These are phyloP conservation scores for Verticillium isaacii DNA, from an alignment of 2,329 filamentous ascomycete genomes.

Conservation along the genomic window DNA sequence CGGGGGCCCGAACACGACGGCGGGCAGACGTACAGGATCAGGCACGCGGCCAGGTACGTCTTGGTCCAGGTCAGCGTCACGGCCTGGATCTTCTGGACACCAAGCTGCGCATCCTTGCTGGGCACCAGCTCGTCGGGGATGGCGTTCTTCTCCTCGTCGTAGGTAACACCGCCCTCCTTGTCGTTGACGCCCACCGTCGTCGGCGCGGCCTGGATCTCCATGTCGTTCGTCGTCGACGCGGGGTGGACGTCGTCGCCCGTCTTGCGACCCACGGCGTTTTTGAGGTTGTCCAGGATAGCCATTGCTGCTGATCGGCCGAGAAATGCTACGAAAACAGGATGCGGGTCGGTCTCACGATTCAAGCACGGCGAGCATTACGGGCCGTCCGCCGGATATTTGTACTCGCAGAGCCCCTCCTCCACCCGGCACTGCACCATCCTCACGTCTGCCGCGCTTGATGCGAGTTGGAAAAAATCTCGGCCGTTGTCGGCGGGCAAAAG, in stretches of 20 bases:
- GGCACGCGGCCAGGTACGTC: slow-evolving; percentile 23
- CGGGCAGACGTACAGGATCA: slow-evolving; percentile 23
- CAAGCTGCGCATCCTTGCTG: slow-evolving; percentile 21
- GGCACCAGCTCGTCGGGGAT: slow-evolving; percentile 3
- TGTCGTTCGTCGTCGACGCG: background rate
- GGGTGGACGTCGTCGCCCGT: background rate
- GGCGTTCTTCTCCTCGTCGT: background rate
- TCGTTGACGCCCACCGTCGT: background rate
- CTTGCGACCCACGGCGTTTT: background rate
- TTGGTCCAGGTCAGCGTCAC: slow-evolving; percentile 36
- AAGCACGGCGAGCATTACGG: background rate
- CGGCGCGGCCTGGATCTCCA: slow-evolving; percentile 1
- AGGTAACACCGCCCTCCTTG: background rate
- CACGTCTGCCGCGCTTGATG: background rate
- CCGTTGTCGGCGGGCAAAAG: background rate
- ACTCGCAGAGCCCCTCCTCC: background rate
- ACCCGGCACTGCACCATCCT: background rate
- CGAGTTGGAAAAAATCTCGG: background rate
- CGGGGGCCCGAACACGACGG: background rate
- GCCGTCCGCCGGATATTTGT: background rate
- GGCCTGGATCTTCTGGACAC: slow-evolving; percentile 37
- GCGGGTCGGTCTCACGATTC: background rate
- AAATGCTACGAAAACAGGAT: background rate
- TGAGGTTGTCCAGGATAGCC: background rate
- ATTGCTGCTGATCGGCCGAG: background rate